phyloP scores from a whole-genome alignment of 2,329 filamentous ascomycete genomes.

The Nigrospora sphaerica region DNA sequence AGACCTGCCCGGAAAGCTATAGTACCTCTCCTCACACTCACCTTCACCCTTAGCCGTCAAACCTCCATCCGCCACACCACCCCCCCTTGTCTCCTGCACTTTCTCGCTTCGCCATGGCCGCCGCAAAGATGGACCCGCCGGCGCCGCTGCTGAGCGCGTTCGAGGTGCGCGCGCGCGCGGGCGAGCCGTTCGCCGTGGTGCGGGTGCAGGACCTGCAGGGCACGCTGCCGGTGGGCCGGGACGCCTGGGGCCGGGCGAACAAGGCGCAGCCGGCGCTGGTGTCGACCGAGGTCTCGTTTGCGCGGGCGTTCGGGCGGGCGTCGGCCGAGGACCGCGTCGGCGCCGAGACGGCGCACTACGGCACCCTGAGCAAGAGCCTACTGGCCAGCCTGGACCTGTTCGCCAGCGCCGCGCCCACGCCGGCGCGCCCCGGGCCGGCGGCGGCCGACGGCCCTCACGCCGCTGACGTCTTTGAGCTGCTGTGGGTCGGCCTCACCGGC shows the following conservation, averaged over 20 bases:
- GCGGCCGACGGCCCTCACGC: conserved; percentile 9
- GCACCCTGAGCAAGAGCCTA: conserved; percentile 60
- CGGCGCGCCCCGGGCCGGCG: conserved; percentile 6
- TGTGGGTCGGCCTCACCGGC: conserved; percentile 31
- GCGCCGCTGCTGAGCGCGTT: conserved; percentile 27
- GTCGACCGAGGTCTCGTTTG: conserved; percentile 52
- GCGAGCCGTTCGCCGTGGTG: conserved; percentile 45
- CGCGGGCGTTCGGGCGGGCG: conserved; percentile 47
- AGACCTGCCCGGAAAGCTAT: no score
- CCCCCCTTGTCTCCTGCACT: no score
- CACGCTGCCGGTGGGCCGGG: conserved; percentile 47
- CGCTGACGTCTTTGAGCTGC: conserved; percentile 25
- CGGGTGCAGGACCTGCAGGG: conserved; percentile 56
- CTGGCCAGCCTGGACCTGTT: conserved; percentile 36
- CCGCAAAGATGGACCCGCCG: conserved; percentile 10
- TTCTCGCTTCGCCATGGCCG: no score
- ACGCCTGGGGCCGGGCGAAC: conserved; percentile 59
- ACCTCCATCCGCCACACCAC: no score
- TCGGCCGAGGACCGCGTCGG: conserved; percentile 54
- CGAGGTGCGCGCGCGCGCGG: conserved; percentile 29
- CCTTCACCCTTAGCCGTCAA: no score
- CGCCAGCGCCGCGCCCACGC: not conserved
- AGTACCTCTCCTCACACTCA: no score
- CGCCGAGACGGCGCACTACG: conserved; percentile 70
- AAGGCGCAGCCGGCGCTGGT: conserved; percentile 56